These are phyloP conservation scores for Populus nigra DNA, from an alignment of 345 rosid genomes.

Conservation along the genomic window DNA sequence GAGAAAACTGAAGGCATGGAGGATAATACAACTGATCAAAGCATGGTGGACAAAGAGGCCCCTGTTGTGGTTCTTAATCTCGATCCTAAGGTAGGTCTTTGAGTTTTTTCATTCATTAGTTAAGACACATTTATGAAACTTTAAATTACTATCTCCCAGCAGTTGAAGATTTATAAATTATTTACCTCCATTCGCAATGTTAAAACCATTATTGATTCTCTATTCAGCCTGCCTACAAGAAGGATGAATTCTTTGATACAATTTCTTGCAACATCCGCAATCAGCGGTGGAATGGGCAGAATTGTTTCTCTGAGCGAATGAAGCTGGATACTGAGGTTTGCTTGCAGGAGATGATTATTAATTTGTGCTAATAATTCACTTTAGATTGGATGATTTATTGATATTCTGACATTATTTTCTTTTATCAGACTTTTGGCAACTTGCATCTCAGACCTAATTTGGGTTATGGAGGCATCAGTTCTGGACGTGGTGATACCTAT, in stretches of 20 bases:
- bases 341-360: background rate
- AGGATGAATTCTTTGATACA: conserved; percentile 49
- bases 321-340: conserved; percentile 42
- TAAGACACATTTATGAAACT: background rate
- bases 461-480: conserved; percentile 15
- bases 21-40: conserved; percentile 11
- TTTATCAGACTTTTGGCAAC: conserved; percentile 36
- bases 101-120: background rate
- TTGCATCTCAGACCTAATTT: conserved; percentile 18
- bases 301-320: conserved; percentile 38
- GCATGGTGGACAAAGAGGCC: conserved; percentile 8
- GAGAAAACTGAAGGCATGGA: conserved; percentile 15
- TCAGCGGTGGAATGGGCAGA: conserved; percentile 34
- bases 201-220: background rate
- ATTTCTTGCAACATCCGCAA: conserved; percentile 40
- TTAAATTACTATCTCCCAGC: background rate
- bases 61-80: background rate
- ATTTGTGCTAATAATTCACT: background rate
- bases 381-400: background rate
- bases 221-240: conserved; percentile 44
- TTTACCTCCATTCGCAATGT: background rate
- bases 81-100: conserved; percentile 23
- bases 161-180: background rate
- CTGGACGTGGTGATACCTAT: conserved; percentile 22
- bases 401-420: background rate